Evolutionary conservation across 2,329 filamentous ascomycete species (phyloP).

Genomic region (Zarea fungicola): DNA sequence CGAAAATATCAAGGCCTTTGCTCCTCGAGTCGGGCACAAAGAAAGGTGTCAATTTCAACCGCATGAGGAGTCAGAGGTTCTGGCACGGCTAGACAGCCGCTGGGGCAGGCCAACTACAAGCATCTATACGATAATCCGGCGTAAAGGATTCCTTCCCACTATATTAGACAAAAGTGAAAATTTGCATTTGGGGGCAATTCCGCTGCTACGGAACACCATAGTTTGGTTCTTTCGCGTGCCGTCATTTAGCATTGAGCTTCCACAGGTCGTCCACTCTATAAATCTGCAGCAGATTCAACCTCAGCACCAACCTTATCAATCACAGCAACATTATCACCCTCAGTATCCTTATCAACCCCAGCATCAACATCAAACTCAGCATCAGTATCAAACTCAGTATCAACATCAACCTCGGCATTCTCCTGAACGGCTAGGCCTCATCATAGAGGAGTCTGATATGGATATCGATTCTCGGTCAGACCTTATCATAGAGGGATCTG

Average conservation of each 20-base stretch:
- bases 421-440: no score
- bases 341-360: no score
- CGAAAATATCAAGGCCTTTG: neutral
- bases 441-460: neutral
- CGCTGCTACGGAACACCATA: neutral
- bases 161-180: neutral
- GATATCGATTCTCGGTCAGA: neutral
- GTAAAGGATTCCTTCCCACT: slow-evolving; percentile 20
- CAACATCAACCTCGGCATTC: no score
- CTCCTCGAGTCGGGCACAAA: no score
- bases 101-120: neutral
- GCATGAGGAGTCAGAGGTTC: neutral
- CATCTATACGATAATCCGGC: neutral
- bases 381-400: no score
- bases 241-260: neutral
- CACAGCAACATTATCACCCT: no score
- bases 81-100: neutral
- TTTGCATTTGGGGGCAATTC: neutral
- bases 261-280: neutral
- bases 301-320: neutral
- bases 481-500: no score
- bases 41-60: neutral
- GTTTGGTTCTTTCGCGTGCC: neutral
- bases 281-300: neutral
- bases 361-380: no score